A percentile compares a stretch with the other conserved stretches of the same genome.
These are phyloP conservation scores for Suaeda aralocaspica DNA, from an alignment of 148 eudicot genomes.

Conservation along the genomic window DNA sequence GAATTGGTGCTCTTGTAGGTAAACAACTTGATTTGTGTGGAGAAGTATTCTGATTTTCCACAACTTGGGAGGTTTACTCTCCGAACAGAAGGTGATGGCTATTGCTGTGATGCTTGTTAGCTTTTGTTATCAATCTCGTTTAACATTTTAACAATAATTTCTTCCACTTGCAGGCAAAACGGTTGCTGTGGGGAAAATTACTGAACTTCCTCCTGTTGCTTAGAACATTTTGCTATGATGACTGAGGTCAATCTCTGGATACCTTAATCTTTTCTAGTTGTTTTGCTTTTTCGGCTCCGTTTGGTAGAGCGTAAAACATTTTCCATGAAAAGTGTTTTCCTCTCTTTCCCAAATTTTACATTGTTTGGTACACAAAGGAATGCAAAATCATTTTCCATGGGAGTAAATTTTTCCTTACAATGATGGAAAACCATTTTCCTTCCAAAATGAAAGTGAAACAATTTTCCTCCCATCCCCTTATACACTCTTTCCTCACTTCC, in stretches of 20 bases:
- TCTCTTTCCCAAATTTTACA: too few relatives aligned
- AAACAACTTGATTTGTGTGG: conserved; percentile 38
- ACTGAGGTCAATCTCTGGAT: conserved; percentile 20
- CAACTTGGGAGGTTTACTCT: conserved; percentile 52
- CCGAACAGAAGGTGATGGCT: conserved; percentile 38
- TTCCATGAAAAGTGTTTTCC: too few relatives aligned
- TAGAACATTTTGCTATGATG: conserved; percentile 35
- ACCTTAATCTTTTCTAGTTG: not conserved
- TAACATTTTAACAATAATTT: not conserved
- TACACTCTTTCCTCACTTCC: too few relatives aligned
- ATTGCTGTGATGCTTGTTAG: conserved; percentile 7
- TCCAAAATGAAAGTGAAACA: too few relatives aligned
- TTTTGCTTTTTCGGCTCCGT: not conserved
- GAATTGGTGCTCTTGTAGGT: conserved; percentile 19
- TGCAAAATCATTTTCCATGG: too few relatives aligned
- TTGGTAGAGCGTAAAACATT: too few relatives aligned
- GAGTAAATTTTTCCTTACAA: too few relatives aligned
- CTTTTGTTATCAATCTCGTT: not conserved
- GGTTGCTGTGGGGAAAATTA: conserved; percentile 75
- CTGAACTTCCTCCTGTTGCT: conserved; percentile 31
- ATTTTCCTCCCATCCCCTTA: too few relatives aligned
- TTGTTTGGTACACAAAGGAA: not conserved
- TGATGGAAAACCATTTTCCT: too few relatives aligned
- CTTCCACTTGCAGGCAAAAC: conserved; percentile 59
- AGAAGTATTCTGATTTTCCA: conserved; percentile 42